Evolutionary conservation across 2,329 filamentous ascomycete species (phyloP).

Genomic region (Talaromyces sp.): DNA sequence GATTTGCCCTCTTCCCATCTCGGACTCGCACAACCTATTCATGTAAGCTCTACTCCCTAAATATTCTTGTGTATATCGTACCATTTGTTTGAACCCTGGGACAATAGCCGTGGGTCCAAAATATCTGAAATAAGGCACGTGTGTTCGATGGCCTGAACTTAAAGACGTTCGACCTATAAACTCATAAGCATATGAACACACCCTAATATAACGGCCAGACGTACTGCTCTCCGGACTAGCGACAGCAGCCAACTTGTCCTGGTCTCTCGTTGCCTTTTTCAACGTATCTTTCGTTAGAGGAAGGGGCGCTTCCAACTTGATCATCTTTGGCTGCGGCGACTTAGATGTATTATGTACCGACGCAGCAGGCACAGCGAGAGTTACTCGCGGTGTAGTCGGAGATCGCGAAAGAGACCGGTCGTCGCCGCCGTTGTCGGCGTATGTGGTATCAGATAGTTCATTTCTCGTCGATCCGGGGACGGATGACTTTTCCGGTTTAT

Average conservation of each 20-base stretch:
- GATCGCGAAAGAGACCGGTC: slow-evolving; percentile 10
- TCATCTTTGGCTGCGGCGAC: slow-evolving; percentile 20
- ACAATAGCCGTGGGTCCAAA: slow-evolving; percentile 90
- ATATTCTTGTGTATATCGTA: slow-evolving; percentile 35
- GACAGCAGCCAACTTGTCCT: slow-evolving; percentile 23
- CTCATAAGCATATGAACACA: neutral
- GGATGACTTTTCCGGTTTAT: slow-evolving; percentile 29
- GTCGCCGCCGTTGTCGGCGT: slow-evolving; percentile 22
- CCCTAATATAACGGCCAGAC: slow-evolving; percentile 16
- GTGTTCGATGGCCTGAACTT: slow-evolving; percentile 36
- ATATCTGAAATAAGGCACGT: slow-evolving; percentile 83
- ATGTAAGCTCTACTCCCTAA: slow-evolving; percentile 22
- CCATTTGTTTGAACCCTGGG: slow-evolving; percentile 90
- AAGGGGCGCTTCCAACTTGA: slow-evolving; percentile 12
- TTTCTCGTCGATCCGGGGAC: slow-evolving; percentile 25
- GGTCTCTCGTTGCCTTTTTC: slow-evolving; percentile 15
- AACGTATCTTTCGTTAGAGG: slow-evolving; percentile 18
- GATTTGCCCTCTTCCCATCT: slow-evolving; percentile 47
- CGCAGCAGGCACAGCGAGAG: slow-evolving; percentile 15
- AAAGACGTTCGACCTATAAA: slow-evolving; percentile 38
- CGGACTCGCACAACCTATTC: slow-evolving; percentile 56
- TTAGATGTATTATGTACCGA: slow-evolving; percentile 20
- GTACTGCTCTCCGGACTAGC: slow-evolving; percentile 39
- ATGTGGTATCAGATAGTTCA: slow-evolving; percentile 17
- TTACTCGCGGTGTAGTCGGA: slow-evolving; percentile 18